Conservation (phyloP, 2,329 filamentous ascomycete genomes). For the Grosmannia huntii region DNA sequence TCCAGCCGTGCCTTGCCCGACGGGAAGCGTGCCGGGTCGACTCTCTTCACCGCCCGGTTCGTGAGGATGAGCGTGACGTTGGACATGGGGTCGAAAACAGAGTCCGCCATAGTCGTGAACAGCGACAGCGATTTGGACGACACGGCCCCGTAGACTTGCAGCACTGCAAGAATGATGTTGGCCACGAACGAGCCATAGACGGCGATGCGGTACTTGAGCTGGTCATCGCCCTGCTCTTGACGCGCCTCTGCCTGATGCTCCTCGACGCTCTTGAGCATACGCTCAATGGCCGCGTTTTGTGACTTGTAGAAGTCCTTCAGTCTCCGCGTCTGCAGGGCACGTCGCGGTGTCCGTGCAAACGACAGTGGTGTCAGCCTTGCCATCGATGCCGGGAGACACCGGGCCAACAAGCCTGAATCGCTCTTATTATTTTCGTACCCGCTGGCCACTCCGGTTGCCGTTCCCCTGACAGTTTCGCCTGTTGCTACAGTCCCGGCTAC, state of each 20-base stretch:
- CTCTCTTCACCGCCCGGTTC: conserved; percentile 74
- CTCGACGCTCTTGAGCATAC: conserved; percentile 82
- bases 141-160: conserved; percentile 83
- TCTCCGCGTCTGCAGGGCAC: conserved; percentile 18
- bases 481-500: background rate
- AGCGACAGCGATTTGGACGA: conserved; percentile 84
- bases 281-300: conserved; percentile 89
- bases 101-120: conserved; percentile 95
- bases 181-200: conserved; percentile 60
- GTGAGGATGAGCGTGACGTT: conserved; percentile 80
- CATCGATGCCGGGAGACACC: conserved; percentile 21
- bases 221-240: conserved; percentile 69
- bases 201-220: conserved; percentile 59
- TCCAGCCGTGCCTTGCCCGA: conserved; percentile 90
- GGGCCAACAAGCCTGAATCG: conserved; percentile 8
- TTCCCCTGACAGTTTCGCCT: too few species aligned
- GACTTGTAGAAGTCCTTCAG: conserved; percentile 74
- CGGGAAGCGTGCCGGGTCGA: conserved; percentile 77
- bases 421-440: background rate
- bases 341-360: conserved; percentile 20
- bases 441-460: background rate
- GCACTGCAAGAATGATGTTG: conserved; percentile 62
- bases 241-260: conserved; percentile 75
- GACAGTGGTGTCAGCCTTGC: conserved; percentile 15
- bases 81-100: conserved; percentile 82